phyloP scores from a whole-genome alignment of 192 early-diverging fungal species.

The Mortierella claussenii region DNA sequence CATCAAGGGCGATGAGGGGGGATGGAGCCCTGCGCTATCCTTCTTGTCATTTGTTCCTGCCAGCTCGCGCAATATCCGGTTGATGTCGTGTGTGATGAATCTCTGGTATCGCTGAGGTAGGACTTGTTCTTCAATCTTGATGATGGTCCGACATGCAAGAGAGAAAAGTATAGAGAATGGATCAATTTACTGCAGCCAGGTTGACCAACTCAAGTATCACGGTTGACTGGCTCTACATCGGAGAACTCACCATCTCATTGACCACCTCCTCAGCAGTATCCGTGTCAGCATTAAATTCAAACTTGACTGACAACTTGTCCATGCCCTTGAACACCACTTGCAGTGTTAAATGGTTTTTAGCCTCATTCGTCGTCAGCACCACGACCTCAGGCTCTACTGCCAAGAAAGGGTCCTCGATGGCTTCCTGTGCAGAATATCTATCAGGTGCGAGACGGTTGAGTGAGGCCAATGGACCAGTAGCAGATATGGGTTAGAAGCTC shows the following conservation, averaged over 20 bases:
- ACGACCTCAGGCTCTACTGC: constrained; percentile 82
- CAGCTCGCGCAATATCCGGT: constrained; percentile 81
- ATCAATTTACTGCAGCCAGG: too few relatives aligned
- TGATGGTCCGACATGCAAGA: too few relatives aligned
- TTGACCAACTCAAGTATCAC: too few relatives aligned
- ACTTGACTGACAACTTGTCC: constrained; percentile 84
- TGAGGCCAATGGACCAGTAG: too few relatives aligned
- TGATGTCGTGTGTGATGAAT: constrained; percentile 84
- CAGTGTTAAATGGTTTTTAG: constrained; percentile 72
- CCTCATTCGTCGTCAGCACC: constrained; percentile 64
- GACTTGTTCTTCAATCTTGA: constrained; percentile 86
- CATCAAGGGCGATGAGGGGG: constrained; percentile 34
- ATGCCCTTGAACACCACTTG: constrained; percentile 85
- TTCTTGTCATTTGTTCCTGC: constrained; percentile 48
- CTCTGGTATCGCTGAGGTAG: constrained; percentile 78
- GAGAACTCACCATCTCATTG: constrained; percentile 80
- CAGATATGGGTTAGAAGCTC: too few relatives aligned
- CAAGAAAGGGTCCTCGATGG: constrained; percentile 78
- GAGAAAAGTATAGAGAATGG: not conserved
- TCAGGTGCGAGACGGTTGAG: too few relatives aligned
- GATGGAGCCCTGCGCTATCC: constrained; percentile 21
- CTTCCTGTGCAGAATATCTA: constrained; percentile 73
- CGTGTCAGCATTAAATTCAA: constrained; percentile 83
- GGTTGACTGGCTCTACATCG: too few relatives aligned
- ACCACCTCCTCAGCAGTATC: constrained; percentile 86